These are phyloP conservation scores for Paraphaeosphaeria sporulosa DNA, from an alignment of 2,329 filamentous ascomycete genomes.

Conservation along the genomic window DNA sequence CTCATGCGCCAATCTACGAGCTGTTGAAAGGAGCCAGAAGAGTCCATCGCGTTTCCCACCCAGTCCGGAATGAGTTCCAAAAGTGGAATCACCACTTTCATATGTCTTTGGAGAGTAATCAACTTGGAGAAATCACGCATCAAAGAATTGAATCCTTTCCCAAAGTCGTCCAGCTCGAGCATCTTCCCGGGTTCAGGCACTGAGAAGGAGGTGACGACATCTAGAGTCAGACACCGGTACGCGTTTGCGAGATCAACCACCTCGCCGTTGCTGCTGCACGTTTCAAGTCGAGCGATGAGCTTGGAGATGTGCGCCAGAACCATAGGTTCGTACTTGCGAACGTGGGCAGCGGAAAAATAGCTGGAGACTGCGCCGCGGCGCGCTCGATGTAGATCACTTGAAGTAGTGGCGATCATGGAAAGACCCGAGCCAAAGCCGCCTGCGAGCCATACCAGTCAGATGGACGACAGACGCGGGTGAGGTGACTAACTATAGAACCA, in stretches of 20 bases:
- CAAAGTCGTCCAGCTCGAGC: constrained; percentile 7
- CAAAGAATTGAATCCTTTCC: not conserved
- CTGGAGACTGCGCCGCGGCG: constrained; percentile 3
- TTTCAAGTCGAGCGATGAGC: constrained; percentile 2
- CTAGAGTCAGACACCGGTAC: constrained; percentile 7
- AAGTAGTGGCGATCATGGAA: not conserved
- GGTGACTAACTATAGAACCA: constrained; percentile 1
- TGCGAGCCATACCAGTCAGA: too few relatives aligned
- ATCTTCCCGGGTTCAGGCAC: constrained; percentile 3
- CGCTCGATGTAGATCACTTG: constrained; percentile 8
- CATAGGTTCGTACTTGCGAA: constrained; percentile 9
- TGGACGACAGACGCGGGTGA: too few relatives aligned
- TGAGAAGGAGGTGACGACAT: constrained; percentile 9
- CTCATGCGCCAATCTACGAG: not conserved
- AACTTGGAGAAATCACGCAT: constrained; percentile 5
- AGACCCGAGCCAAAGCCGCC: not conserved
- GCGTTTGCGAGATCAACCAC: constrained; percentile 11
- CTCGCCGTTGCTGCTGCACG: constrained; percentile 1
- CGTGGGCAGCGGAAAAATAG: not conserved
- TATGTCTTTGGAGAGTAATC: constrained; percentile 6
- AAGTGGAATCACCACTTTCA: constrained; percentile 1
- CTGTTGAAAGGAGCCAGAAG: not conserved
- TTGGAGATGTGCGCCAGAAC: not conserved
- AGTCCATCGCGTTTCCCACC: not conserved
- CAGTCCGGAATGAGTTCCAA: not conserved